phyloP scores from a whole-genome alignment of 2,329 filamentous ascomycete species.

The Hawksworthiomyces lignivorus region DNA sequence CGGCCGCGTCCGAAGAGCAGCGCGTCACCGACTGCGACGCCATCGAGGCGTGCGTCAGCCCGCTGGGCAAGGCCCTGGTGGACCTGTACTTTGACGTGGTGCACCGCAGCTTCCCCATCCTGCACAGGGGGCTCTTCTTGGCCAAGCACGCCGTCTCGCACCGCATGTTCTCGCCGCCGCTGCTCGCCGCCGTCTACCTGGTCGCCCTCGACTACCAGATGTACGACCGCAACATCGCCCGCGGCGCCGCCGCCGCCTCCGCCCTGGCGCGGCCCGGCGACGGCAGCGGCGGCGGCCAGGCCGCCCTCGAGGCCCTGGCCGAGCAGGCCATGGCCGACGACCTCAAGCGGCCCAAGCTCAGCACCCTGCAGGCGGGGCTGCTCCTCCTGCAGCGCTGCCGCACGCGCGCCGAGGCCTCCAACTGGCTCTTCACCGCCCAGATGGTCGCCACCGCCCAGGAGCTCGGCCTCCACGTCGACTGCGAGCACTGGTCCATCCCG shows the following conservation, averaged over 20 bases:
- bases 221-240: no score
- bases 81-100: constrained; percentile 75
- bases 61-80: constrained; percentile 47
- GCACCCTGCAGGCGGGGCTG: constrained; percentile 69
- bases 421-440: constrained; percentile 79
- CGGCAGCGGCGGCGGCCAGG: background rate
- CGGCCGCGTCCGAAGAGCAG: constrained; percentile 31
- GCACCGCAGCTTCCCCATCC: constrained; percentile 73
- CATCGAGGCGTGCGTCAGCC: background rate
- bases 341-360: constrained; percentile 77
- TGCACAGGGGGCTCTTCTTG: constrained; percentile 71
- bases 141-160: constrained; percentile 70
- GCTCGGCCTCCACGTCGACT: constrained; percentile 82
- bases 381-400: constrained; percentile 57
- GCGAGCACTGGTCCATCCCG: constrained; percentile 78
- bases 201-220: constrained; percentile 60
- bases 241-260: no score
- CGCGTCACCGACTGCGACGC: constrained; percentile 32
- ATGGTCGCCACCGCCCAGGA: constrained; percentile 81
- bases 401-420: constrained; percentile 57
- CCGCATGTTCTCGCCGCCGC: constrained; percentile 65
- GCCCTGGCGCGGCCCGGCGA: no score
- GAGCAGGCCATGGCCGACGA: constrained; percentile 32
- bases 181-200: constrained; percentile 76
- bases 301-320: background rate